phyloP scores from a whole-genome alignment of 2,329 filamentous ascomycete species.

The Tetracladium maxilliforme region DNA sequence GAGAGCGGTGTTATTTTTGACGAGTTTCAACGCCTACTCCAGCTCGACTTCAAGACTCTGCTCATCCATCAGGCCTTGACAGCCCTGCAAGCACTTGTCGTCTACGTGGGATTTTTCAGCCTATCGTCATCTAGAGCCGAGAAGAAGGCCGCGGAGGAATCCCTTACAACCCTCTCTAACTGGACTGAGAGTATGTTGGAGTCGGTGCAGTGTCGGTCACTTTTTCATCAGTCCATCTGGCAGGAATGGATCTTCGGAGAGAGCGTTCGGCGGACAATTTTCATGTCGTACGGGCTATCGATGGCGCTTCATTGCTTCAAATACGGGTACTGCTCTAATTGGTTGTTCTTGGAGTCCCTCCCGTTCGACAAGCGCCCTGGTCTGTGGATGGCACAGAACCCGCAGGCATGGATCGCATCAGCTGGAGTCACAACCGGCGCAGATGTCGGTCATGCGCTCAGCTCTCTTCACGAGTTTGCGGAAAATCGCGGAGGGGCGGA shows the following conservation, averaged over 20 bases:
- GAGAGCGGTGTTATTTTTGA: slow-evolving; percentile 1
- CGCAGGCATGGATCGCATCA: slow-evolving; percentile 5
- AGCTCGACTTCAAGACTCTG: slow-evolving; percentile 3
- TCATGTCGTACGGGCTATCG: slow-evolving; percentile 4
- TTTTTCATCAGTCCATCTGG: slow-evolving; percentile 3
- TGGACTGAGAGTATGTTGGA: slow-evolving; percentile 4
- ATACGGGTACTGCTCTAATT: slow-evolving; percentile 5
- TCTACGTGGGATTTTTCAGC: slow-evolving; percentile 3
- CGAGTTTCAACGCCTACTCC: slow-evolving; percentile 2
- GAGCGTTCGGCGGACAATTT: slow-evolving; percentile 4
- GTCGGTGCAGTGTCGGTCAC: slow-evolving; percentile 2
- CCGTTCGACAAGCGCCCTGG: slow-evolving; percentile 4
- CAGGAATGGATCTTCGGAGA: slow-evolving; percentile 5
- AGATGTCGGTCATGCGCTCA: slow-evolving; percentile 3
- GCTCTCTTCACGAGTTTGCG: slow-evolving; percentile 3
- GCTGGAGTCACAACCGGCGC: slow-evolving; percentile 3
- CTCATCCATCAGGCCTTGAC: slow-evolving; percentile 3
- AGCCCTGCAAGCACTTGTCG: slow-evolving; percentile 4
- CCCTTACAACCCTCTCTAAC: slow-evolving; percentile 3
- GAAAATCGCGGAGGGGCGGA: slow-evolving; percentile 1
- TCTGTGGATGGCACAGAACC: slow-evolving; percentile 4
- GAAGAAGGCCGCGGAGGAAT: slow-evolving; percentile 1
- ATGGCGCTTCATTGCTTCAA: slow-evolving; percentile 2
- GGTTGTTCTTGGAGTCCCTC: slow-evolving; percentile 5
- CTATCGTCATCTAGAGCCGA: slow-evolving; percentile 2